phyloP scores from a whole-genome alignment of 805 yeast genomes.

The Metschnikowia similis region DNA sequence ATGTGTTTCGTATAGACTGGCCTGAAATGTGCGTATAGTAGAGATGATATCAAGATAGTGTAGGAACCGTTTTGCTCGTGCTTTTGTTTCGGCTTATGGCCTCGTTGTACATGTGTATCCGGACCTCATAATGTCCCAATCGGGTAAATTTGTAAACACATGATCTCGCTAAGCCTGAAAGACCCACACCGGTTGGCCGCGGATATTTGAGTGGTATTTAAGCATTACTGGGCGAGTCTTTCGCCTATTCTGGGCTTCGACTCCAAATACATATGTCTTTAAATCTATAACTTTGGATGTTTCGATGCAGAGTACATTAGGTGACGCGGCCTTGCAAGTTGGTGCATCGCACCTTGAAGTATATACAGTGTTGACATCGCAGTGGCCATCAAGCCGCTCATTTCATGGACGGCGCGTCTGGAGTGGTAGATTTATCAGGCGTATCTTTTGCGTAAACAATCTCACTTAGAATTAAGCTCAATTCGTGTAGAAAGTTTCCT shows the following conservation, averaged over 20 bases:
- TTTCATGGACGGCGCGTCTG: background rate
- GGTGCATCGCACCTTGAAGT: background rate
- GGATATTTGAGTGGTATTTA: too few relatives aligned
- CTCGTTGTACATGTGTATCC: background rate
- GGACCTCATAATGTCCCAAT: constrained; percentile 2
- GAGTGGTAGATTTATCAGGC: background rate
- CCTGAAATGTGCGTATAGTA: background rate
- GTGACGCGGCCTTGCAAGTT: background rate
- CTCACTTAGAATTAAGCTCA: constrained; percentile 1
- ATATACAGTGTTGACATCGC: background rate
- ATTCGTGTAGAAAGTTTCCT: background rate
- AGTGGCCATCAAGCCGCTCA: background rate
- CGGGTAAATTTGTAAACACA: constrained; percentile 1
- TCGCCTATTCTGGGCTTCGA: too few relatives aligned
- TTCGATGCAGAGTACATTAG: background rate
- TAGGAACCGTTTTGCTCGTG: background rate
- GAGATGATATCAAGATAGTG: background rate
- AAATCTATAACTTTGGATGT: background rate
- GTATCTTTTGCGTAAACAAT: background rate
- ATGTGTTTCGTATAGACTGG: background rate
- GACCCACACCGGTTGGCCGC: too few relatives aligned
- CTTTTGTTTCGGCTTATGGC: constrained; percentile 1
- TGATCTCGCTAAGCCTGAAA: background rate
- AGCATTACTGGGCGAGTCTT: too few relatives aligned
- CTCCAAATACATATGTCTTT: too few relatives aligned